These are phyloP conservation scores for Camellia sinensis DNA, from an alignment of 148 eudicot genomes.

Conservation along the genomic window DNA sequence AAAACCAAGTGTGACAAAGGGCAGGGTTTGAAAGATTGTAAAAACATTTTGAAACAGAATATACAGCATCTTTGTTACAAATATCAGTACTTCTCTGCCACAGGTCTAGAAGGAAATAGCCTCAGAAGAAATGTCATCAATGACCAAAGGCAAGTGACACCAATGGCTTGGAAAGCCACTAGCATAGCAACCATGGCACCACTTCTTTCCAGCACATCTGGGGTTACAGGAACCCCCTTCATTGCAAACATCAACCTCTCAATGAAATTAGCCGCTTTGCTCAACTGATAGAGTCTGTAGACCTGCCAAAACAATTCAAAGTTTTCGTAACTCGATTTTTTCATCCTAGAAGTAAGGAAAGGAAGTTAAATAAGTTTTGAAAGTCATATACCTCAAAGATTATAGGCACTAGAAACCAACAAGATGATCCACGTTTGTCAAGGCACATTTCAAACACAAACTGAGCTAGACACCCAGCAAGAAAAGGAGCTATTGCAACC, in stretches of 20 bases:
- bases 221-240: conserved; percentile 40
- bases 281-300: conserved; percentile 74
- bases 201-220: conserved; percentile 43
- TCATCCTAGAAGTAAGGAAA: too few relatives aligned
- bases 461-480: conserved; percentile 63
- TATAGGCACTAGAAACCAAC: conserved; percentile 85
- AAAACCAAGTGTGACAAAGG: not conserved
- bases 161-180: conserved; percentile 59
- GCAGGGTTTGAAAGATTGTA: not conserved
- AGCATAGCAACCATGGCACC: conserved; percentile 57
- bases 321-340: not conserved
- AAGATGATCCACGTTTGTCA: conserved; percentile 50
- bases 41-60: conserved; percentile 5
- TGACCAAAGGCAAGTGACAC: conserved; percentile 79
- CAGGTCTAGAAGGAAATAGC: conserved; percentile 79
- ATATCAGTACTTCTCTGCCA: conserved; percentile 57
- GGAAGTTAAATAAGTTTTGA: not conserved
- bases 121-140: conserved; percentile 76
- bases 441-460: conserved; percentile 43
- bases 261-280: conserved; percentile 55
- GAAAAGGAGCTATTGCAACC: conserved; percentile 61
- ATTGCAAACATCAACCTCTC: conserved; percentile 57
- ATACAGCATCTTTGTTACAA: conserved; percentile 8
- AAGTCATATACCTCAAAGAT: conserved; percentile 64
- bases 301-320: conserved; percentile 38